Evolutionary conservation across 805 yeast genomes (phyloP).

Genomic region (Cyberlindnera sargentensis): DNA sequence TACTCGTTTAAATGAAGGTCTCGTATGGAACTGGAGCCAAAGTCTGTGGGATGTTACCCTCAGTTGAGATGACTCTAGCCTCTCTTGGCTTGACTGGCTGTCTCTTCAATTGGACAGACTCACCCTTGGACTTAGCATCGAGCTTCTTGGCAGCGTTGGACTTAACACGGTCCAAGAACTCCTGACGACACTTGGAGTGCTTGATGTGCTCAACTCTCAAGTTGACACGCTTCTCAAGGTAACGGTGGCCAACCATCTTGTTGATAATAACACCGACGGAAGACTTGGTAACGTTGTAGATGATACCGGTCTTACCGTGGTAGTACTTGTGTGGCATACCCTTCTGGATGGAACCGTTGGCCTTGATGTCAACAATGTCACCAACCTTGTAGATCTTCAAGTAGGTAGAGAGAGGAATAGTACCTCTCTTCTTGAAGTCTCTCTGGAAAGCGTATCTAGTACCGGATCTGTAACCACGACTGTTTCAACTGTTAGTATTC

Average conservation of each 20-base stretch:
- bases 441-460: constrained; percentile 99
- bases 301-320: constrained; percentile 99
- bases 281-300: constrained; percentile 97
- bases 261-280: constrained; percentile 97
- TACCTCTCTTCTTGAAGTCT: constrained; percentile 96
- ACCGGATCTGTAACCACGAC: constrained; percentile 99
- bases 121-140: constrained; percentile 95
- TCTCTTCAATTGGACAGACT: constrained; percentile 89
- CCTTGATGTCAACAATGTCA: constrained; percentile 98
- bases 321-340: constrained; percentile 99
- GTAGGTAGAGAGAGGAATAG: constrained; percentile 92
- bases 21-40: constrained; percentile 99
- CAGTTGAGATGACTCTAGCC: constrained; percentile 76
- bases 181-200: constrained; percentile 99
- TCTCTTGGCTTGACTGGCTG: constrained; percentile 98
- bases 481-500: constrained; percentile 19
- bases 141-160: constrained; percentile 86
- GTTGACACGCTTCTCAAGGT: constrained; percentile 97
- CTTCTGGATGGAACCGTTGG: constrained; percentile 98
- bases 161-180: constrained; percentile 98
- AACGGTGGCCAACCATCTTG: constrained; percentile 99
- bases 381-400: constrained; percentile 98
- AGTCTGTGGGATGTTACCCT: constrained; percentile 85
- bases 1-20: constrained; percentile 80
- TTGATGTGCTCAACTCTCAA: constrained; percentile 97